Conservation (phyloP, 2,329 filamentous ascomycete genomes). For the Talaromyces verruculosus region DNA sequence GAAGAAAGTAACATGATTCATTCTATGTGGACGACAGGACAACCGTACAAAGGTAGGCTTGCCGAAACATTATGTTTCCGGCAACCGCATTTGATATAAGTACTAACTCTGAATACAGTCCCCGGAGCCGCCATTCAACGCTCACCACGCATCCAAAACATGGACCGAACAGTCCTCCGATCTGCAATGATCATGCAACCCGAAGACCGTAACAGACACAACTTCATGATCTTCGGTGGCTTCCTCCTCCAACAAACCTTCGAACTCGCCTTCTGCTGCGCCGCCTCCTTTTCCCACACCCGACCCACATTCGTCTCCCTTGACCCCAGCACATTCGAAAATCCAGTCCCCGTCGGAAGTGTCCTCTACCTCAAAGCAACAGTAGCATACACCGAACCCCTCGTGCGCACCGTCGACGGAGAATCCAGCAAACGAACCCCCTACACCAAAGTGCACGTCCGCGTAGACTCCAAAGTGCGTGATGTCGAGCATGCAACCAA, state of each 20-base stretch:
- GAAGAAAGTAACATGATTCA: constrained; percentile 72
- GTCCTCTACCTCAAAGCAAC: constrained; percentile 72
- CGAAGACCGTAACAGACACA: constrained; percentile 67
- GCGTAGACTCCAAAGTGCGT: constrained; percentile 69
- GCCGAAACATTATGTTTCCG: neutral
- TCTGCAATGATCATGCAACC: constrained; percentile 75
- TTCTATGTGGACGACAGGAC: constrained; percentile 68
- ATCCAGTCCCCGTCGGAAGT: constrained; percentile 71
- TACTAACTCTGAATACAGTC: constrained; percentile 38
- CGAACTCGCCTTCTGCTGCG: constrained; percentile 73
- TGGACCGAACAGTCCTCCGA: constrained; percentile 63
- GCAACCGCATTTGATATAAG: neutral
- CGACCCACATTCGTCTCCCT: constrained; percentile 70
- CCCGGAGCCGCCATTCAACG: constrained; percentile 55
- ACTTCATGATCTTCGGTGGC: constrained; percentile 77
- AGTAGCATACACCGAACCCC: constrained; percentile 67
- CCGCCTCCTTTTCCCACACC: constrained; percentile 67
- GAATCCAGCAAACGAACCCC: constrained; percentile 43
- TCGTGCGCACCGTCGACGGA: constrained; percentile 40
- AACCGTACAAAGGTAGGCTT: constrained; percentile 58
- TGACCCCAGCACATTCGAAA: constrained; percentile 72
- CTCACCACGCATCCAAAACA: constrained; percentile 60
- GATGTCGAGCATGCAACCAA: constrained; percentile 69
- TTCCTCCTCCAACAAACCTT: constrained; percentile 73
- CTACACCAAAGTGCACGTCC: constrained; percentile 66